These are phyloP conservation scores for Lotmaria passim DNA, from an alignment of 208 protist species.

Conservation along the genomic window DNA sequence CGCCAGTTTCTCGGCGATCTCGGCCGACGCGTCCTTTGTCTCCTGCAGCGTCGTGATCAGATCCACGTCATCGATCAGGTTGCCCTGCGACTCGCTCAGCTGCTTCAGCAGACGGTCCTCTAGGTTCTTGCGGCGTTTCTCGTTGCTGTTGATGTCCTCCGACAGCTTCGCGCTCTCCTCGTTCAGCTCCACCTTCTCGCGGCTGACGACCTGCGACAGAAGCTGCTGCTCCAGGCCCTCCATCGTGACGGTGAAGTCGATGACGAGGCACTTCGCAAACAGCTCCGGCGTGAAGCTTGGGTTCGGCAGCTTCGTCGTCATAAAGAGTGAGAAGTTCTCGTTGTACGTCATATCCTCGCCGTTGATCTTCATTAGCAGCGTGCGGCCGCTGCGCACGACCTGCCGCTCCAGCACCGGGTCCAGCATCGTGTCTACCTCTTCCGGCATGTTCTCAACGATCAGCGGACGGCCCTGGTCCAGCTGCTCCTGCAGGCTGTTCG, in stretches of 20 bases:
- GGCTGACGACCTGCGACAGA: conserved; percentile 95
- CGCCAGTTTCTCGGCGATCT: conserved; percentile 97
- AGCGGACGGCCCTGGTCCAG: conserved; percentile 89
- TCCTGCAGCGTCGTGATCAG: conserved; percentile 96
- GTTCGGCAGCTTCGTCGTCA: conserved; percentile 98
- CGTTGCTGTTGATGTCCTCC: conserved; percentile 97
- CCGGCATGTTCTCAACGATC: conserved; percentile 97
- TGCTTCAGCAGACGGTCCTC: conserved; percentile 95
- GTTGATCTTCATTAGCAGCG: conserved; percentile 91
- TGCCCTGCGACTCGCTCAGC: conserved; percentile 94
- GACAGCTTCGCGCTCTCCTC: conserved; percentile 96
- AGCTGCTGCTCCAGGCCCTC: conserved; percentile 97
- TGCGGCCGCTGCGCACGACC: conserved; percentile 84
- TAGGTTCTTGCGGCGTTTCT: conserved; percentile 94
- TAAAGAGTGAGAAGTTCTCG: conserved; percentile 95
- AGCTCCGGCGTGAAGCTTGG: conserved; percentile 98
- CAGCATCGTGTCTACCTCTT: conserved; percentile 98
- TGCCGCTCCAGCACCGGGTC: conserved; percentile 98
- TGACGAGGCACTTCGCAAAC: conserved; percentile 97
- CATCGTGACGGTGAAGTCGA: conserved; percentile 99
- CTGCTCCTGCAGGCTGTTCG: conserved; percentile 94
- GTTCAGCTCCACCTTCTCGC: conserved; percentile 98
- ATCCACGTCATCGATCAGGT: conserved; percentile 93
- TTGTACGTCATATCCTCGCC: conserved; percentile 94
- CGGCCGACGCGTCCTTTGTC: conserved; percentile 97